Evolutionary conservation across 345 rosid species (phyloP).

Genomic region (Arabis hirsuta): DNA sequence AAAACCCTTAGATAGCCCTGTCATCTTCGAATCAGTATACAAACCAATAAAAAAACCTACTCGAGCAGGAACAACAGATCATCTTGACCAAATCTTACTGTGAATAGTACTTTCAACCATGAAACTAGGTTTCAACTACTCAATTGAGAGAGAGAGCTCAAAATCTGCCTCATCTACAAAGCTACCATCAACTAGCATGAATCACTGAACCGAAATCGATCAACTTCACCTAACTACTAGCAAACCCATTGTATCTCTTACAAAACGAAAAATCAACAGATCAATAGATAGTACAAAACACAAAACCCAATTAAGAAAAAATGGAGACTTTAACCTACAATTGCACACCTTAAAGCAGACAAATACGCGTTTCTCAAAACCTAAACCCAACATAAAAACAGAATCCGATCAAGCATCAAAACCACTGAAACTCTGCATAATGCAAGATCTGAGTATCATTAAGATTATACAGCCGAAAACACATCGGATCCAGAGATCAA

Average conservation of each 20-base stretch:
- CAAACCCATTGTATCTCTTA: neutral
- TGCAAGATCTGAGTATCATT: constrained; percentile 37
- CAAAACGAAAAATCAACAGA: neutral
- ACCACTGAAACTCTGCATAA: constrained; percentile 6
- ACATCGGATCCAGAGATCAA: constrained; percentile 44
- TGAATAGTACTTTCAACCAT: constrained; percentile 5
- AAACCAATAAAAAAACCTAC: neutral
- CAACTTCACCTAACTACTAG: constrained; percentile 21
- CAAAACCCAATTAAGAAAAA: neutral
- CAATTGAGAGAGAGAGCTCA: neutral
- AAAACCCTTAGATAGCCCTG: neutral
- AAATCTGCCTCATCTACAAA: constrained; percentile 4
- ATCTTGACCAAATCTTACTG: neutral
- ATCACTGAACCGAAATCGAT: constrained; percentile 10
- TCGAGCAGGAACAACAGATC: constrained; percentile 2
- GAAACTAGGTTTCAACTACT: neutral
- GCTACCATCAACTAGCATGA: neutral
- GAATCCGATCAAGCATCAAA: constrained; percentile 35
- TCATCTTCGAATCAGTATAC: neutral
- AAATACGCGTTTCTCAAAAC: neutral
- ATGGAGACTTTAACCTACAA: neutral
- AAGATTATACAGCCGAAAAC: neutral
- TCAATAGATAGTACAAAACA: neutral
- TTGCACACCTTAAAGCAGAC: constrained; percentile 15
- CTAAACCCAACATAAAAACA: constrained; percentile 1